Evolutionary conservation across 73 alveolate species (phyloP).

Genomic region (Breviolum minutum): DNA sequence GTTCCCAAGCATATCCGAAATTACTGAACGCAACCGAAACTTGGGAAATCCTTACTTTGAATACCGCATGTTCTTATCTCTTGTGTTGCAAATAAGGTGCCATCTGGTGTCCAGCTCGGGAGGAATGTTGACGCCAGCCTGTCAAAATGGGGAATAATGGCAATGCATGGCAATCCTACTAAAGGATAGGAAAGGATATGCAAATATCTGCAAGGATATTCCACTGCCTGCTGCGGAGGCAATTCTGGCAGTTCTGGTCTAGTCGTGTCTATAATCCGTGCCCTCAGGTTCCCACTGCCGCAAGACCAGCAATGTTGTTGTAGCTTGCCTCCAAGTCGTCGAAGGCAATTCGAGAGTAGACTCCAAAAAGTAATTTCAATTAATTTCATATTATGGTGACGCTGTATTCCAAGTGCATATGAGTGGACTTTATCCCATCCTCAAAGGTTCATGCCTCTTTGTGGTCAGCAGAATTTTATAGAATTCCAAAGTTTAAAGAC

Average conservation of each 20-base stretch:
- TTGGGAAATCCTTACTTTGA: too few species aligned
- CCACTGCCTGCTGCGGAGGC: neutral
- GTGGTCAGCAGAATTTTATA: neutral
- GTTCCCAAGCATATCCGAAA: too few species aligned
- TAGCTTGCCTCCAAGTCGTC: neutral
- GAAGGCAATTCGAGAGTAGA: too few species aligned
- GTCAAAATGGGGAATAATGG: neutral
- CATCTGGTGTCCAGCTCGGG: conserved; percentile 47
- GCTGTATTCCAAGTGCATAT: too few species aligned
- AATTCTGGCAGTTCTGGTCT: neutral
- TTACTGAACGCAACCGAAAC: too few species aligned
- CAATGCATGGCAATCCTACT: too few species aligned
- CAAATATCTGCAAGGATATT: neutral
- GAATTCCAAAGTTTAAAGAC: neutral
- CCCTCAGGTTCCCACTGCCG: conserved; percentile 5
- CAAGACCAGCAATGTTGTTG: conserved; percentile 39
- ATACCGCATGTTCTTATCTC: too few species aligned
- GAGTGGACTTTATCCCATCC: too few species aligned
- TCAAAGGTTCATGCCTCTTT: too few species aligned
- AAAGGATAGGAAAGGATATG: neutral
- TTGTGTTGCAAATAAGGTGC: neutral
- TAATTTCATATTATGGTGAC: too few species aligned
- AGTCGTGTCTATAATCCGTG: neutral
- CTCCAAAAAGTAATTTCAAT: too few species aligned
- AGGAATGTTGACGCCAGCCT: conserved; percentile 39